Percentiles rank a stretch among this genome's conserved stretches.
Conservation (phyloP, 768 basidiomycete genomes). For the Mycena amicta region DNA sequence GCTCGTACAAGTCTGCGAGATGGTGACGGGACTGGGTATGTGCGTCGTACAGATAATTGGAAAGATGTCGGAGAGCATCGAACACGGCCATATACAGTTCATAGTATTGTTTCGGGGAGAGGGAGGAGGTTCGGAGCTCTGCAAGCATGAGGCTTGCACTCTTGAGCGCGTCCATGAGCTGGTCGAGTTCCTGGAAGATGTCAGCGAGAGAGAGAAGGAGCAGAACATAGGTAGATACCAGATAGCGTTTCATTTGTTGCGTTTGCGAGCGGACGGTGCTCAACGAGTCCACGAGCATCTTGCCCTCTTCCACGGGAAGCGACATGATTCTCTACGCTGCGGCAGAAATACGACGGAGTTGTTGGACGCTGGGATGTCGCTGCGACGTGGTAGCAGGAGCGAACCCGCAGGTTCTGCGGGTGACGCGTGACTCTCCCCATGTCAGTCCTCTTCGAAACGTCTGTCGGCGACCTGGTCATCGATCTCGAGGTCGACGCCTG, state of each 20-base stretch:
- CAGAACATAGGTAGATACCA: constrained; percentile 53
- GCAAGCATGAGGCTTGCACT: constrained; percentile 97
- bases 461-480: constrained; percentile 94
- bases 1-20: constrained; percentile 96
- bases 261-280: constrained; percentile 90
- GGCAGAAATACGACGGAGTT: not conserved
- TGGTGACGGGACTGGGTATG: constrained; percentile 92
- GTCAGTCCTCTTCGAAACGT: constrained; percentile 98
- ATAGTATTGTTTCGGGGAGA: constrained; percentile 97
- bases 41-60: constrained; percentile 95
- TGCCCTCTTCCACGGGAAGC: constrained; percentile 62
- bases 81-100: constrained; percentile 99
- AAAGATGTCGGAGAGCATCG: constrained; percentile 91
- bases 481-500: constrained; percentile 91
- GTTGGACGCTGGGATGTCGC: not conserved
- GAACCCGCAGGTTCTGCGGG: not conserved
- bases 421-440: constrained; percentile 39
- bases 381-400: not conserved
- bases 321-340: not conserved
- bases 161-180: constrained; percentile 98
- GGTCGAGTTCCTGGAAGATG: constrained; percentile 76
- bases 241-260: constrained; percentile 92
- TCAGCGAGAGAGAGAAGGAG: constrained; percentile 5
- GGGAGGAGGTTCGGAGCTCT: constrained; percentile 89
- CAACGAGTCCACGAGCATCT: constrained; percentile 81